Evolutionary conservation across 176 grass and related monocot genomes (phyloP), one percentile per base, ranked within the genome.

Genomic region (Paspalum vaginatum): DNA sequence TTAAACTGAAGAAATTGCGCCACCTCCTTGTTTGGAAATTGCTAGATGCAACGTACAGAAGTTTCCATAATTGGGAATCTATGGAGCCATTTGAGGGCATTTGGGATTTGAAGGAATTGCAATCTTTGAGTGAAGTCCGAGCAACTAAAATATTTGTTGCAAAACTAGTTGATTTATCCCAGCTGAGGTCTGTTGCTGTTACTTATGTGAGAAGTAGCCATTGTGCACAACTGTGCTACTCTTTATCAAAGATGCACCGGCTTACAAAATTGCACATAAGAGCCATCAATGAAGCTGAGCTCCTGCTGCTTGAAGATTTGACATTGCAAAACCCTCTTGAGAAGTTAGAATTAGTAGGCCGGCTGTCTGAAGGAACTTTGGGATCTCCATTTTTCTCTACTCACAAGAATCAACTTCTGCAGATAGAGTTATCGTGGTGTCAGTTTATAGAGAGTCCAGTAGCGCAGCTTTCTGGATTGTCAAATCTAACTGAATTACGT

Each of bases 301-400:
- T 88, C n/a, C 80, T 93, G 16, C 22, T 53, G 8, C 86, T 93
- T 38, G 77, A 90, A 70, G 20, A 46, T 76, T 74, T 90, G 2
- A 87, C 72, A 18, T 3, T 78, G 22, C 40, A 58, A 47, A 82
- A 61, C 6, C 76, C 80, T 52, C 77, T 93, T 61, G 32, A 79
- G 42, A 85, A 79, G 38, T 76, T 90, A 5, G 1, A 8, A 47
- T 80, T 93, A 46, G 5, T 6, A 14, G 91, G 85, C 0, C 53
- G 12, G 12, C 79, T 92, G 7, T 61, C 80, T 61, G 53, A 83
- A 81, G 54, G 50, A 21, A 89, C 77, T 26, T 43, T 92, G 13
- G 12, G 63, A 37, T 87, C 80, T 40, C 79, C 87, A 20, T 83
- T 87, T 24, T 89, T 84, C 17, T 61, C 6, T 27, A 51, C 6